Percentiles rank a stretch among this genome's conserved stretches.
phyloP scores from a whole-genome alignment of 495 filamentous ascomycete genomes.

The Aspergillus steynii region DNA sequence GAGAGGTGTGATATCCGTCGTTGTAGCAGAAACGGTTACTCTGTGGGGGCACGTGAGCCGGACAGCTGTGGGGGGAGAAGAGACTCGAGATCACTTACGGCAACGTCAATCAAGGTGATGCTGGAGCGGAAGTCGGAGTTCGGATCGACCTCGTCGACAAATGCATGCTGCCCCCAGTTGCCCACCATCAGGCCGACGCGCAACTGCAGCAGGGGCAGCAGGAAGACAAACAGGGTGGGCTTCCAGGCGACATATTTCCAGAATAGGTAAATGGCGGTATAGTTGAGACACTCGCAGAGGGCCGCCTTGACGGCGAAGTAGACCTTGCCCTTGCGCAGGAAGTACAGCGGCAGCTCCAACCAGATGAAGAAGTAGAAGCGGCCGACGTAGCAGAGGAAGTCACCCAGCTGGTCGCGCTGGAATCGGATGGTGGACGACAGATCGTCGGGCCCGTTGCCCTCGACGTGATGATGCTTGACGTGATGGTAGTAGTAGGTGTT shows the following conservation, averaged over 20 bases:
- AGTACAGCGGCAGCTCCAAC: conserved; percentile 75
- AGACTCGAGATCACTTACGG: conserved; percentile 48
- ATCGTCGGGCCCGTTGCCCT: conserved; percentile 76
- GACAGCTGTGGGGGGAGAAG: neutral
- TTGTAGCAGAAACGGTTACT: conserved; percentile 75
- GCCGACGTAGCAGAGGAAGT: conserved; percentile 68
- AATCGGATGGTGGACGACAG: conserved; percentile 74
- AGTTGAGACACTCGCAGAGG: conserved; percentile 58
- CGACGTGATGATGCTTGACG: conserved; percentile 82
- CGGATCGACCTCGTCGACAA: conserved; percentile 68
- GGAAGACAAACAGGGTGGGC: conserved; percentile 58
- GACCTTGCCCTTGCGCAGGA: conserved; percentile 55
- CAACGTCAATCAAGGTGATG: conserved; percentile 71
- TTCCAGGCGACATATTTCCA: conserved; percentile 47
- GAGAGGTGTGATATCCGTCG: conserved; percentile 76
- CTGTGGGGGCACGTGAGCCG: conserved; percentile 33
- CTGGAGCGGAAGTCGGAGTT: conserved; percentile 69
- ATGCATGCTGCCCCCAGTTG: conserved; percentile 76
- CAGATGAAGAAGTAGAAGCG: conserved; percentile 73
- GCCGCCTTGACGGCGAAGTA: conserved; percentile 51
- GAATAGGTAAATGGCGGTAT: conserved; percentile 47
- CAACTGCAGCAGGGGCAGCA: conserved; percentile 60
- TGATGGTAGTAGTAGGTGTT: conserved; percentile 84
- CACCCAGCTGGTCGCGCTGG: conserved; percentile 63
- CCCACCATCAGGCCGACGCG: conserved; percentile 69